These are phyloP conservation scores for Boletus insuetus DNA, from an alignment of 768 basidiomycete species.

Conservation along the genomic window DNA sequence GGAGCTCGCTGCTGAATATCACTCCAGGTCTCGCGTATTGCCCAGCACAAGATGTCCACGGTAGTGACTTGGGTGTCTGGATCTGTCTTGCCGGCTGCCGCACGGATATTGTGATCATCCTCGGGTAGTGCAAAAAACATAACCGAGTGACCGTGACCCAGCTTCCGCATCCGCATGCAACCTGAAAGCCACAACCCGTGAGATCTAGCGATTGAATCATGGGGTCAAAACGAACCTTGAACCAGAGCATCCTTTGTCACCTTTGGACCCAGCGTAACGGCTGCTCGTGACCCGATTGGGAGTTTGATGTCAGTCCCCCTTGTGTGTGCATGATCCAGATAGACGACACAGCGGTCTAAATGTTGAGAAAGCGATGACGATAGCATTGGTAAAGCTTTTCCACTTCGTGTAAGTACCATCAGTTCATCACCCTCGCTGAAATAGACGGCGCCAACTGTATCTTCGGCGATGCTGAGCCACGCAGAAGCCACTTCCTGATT, in stretches of 20 bases:
- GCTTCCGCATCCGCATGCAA: constrained; percentile 51
- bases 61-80: not conserved
- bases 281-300: constrained; percentile 30
- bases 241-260: constrained; percentile 34
- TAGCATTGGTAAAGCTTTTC: constrained; percentile 14
- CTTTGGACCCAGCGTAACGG: constrained; percentile 35
- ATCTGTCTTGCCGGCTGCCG: constrained; percentile 7
- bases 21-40: constrained; percentile 41
- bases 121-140: constrained; percentile 44
- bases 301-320: constrained; percentile 38
- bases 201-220: not conserved
- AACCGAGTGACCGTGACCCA: constrained; percentile 46
- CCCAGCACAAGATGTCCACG: constrained; percentile 41
- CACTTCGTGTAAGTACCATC: constrained; percentile 23
- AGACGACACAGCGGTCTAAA: constrained; percentile 31
- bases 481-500: constrained; percentile 37
- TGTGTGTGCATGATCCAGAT: constrained; percentile 39
- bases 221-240: constrained; percentile 27
- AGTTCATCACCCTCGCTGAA: constrained; percentile 29
- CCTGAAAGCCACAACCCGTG: constrained; percentile 23
- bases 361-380: constrained; percentile 29
- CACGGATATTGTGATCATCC: constrained; percentile 36
- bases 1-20: not conserved
- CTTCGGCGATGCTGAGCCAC: constrained; percentile 36
- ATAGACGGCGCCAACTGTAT: constrained; percentile 23